These are phyloP conservation scores for Butyriboletus appendiculatus DNA, from an alignment of 1,284 basidiomycete genomes.

Conservation along the genomic window DNA sequence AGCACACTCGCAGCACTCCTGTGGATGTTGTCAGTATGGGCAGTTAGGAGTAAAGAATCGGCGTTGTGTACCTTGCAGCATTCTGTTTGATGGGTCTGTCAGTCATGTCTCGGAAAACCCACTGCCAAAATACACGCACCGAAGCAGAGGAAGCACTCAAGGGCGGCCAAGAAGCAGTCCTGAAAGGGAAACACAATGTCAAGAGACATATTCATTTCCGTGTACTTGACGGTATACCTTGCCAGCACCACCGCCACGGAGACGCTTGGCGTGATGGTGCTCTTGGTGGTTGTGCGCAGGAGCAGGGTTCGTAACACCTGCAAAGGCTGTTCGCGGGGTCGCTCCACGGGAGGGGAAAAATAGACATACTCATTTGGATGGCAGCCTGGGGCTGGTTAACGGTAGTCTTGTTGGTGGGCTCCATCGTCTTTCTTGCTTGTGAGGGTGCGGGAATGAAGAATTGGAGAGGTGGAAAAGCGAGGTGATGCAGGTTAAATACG, in stretches of 20 bases:
- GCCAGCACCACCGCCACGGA: constrained; percentile 52
- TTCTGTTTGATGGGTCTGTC: constrained; percentile 16
- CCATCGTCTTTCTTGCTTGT: constrained; percentile 33
- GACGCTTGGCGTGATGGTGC: constrained; percentile 43
- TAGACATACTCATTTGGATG: constrained; percentile 47
- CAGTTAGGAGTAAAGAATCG: no score
- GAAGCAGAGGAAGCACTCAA: constrained; percentile 56
- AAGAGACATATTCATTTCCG: not conserved
- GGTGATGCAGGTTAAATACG: constrained; percentile 22
- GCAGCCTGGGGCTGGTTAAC: constrained; percentile 47
- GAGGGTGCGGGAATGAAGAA: constrained; percentile 16
- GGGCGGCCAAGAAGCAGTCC: constrained; percentile 51
- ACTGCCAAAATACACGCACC: constrained; percentile 37
- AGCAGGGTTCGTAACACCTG: constrained; percentile 44
- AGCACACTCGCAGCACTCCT: constrained; percentile 33
- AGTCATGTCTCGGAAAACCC: not conserved
- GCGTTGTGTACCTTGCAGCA: constrained; percentile 33
- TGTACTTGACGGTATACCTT: constrained; percentile 33
- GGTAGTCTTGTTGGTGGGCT: constrained; percentile 40
- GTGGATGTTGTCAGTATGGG: constrained; percentile 2
- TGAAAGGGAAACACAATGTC: constrained; percentile 19
- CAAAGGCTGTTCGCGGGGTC: not conserved
- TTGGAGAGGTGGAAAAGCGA: not conserved
- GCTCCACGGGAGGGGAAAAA: no score
- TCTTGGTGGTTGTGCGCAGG: constrained; percentile 38